Evolutionary conservation across 768 basidiomycete species (phyloP), one percentile per base, ranked within the genome.

Genomic region (Glaciozyma martinii): DNA sequence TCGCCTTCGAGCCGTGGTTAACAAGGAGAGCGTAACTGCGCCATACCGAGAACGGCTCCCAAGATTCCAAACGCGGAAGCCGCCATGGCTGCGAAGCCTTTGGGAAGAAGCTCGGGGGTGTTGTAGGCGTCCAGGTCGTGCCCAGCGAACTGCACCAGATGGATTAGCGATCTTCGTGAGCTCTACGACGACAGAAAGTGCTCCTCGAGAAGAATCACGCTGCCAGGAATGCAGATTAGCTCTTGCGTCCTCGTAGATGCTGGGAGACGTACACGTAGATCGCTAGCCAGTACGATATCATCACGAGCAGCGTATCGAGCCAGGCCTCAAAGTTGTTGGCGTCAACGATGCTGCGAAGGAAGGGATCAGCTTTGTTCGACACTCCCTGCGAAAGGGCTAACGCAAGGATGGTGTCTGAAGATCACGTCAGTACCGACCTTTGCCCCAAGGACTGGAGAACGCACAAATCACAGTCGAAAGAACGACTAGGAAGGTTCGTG

Each of bases 321-420:
- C 78, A 77, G 43, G 63, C 66, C 37, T 79, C 75, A 75, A 82
- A 82, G 67, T 76, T 74, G 64, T 75, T 76, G 64, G 80, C 79
- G 44, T 81, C 82, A 54, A 79, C 79, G 71, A 81, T 79, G 67
- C n/a, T n/a, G 79, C 79, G 40, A 80, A 76, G n/a, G n/a, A n/a
- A n/a, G n/a, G n/a, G n/a, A n/a, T n/a, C n/a, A n/a, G n/a, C n/a
- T n/a, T n/a, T n/a, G n/a, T n/a, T n/a, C n/a, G 56, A 78, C 76
- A 63, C 81, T 79, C 78, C 81, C 81, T 70, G 78, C 74, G 37
- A 7, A 13, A 40, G 70, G 69, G 33, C 65, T 67, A 55, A 74
- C 43, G 50, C 70, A 54, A 75, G 70, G 67, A 76, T n/a, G n/a
- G n/a, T n/a, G n/a, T n/a, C n/a, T n/a, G n/a, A n/a, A n/a, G n/a